Conservation (phyloP, 1,284 basidiomycete species). For the Ganoderma sp. region DNA sequence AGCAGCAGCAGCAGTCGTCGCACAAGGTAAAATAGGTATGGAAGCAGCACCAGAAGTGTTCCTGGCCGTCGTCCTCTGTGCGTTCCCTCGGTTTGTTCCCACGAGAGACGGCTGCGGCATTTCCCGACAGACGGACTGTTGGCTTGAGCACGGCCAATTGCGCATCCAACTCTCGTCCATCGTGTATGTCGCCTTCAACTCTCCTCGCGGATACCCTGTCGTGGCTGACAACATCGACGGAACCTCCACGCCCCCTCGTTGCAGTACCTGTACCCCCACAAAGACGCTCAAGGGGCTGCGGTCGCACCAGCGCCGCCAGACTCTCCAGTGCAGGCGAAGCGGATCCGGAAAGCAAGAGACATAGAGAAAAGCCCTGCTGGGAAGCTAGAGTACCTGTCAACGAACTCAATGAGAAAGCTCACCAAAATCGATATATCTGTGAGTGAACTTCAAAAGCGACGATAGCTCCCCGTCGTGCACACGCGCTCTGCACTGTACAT, state of each 20-base stretch:
- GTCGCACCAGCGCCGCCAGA: neutral
- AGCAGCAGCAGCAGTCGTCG: too few relatives aligned
- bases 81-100: too few relatives aligned
- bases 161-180: neutral
- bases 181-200: neutral
- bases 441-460: slow-evolving; percentile 35
- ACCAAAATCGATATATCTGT: slow-evolving; percentile 58
- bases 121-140: too few relatives aligned
- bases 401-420: slow-evolving; percentile 56
- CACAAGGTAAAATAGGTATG: too few relatives aligned
- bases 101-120: too few relatives aligned
- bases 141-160: neutral
- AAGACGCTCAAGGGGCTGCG: neutral
- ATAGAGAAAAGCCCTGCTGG: slow-evolving; percentile 27
- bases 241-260: slow-evolving; percentile 1
- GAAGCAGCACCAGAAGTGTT: too few relatives aligned
- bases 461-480: too few relatives aligned
- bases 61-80: too few relatives aligned
- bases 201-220: neutral
- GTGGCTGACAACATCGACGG: neutral
- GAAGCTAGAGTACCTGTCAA: slow-evolving; percentile 45
- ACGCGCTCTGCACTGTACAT: neutral
- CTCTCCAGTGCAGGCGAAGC: slow-evolving; percentile 13
- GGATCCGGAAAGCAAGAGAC: slow-evolving; percentile 28
- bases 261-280: slow-evolving; percentile 20